Evolutionary conservation across 1,284 basidiomycete genomes (phyloP).

Genomic region (Cryptococcus deneoformans): DNA sequence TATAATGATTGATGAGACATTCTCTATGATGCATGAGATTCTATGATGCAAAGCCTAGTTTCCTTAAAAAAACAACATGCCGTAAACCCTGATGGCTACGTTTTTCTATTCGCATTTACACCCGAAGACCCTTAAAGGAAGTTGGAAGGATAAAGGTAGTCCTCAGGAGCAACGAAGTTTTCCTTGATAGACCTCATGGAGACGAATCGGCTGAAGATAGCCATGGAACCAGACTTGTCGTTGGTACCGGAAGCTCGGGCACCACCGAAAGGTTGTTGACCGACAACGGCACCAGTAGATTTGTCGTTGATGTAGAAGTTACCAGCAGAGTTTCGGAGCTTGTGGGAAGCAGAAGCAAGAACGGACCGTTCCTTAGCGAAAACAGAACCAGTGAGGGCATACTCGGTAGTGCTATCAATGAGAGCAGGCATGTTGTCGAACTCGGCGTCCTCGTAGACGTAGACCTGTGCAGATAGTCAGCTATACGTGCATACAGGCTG

Average conservation of each 20-base stretch:
- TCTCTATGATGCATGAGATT: conserved; percentile 4
- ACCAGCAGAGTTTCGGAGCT: conserved; percentile 68
- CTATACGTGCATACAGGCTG: neutral
- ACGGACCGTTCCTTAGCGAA: conserved; percentile 77
- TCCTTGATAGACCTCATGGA: conserved; percentile 95
- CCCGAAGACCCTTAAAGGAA: conserved; percentile 53
- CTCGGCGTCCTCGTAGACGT: conserved; percentile 82
- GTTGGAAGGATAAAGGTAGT: conserved; percentile 83
- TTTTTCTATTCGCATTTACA: neutral
- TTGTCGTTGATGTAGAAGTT: conserved; percentile 95
- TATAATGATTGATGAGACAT: neutral
- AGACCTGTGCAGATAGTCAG: conserved; percentile 55
- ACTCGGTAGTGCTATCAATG: conserved; percentile 81
- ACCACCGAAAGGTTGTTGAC: conserved; percentile 97
- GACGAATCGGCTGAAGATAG: conserved; percentile 85
- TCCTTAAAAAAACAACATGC: conserved; percentile 1
- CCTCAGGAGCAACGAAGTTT: conserved; percentile 76
- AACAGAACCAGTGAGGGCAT: conserved; percentile 88
- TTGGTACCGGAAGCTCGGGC: conserved; percentile 92
- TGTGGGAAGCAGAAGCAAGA: conserved; percentile 69
- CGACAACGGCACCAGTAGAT: conserved; percentile 86
- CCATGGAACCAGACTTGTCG: conserved; percentile 93
- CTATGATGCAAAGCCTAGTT: conserved; percentile 2
- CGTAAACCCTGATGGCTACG: neutral
- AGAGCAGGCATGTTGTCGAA: conserved; percentile 78